Base-by-base conservation (phyloP, 352 stramenopile genomes). In the Pythium volutum region DNA sequence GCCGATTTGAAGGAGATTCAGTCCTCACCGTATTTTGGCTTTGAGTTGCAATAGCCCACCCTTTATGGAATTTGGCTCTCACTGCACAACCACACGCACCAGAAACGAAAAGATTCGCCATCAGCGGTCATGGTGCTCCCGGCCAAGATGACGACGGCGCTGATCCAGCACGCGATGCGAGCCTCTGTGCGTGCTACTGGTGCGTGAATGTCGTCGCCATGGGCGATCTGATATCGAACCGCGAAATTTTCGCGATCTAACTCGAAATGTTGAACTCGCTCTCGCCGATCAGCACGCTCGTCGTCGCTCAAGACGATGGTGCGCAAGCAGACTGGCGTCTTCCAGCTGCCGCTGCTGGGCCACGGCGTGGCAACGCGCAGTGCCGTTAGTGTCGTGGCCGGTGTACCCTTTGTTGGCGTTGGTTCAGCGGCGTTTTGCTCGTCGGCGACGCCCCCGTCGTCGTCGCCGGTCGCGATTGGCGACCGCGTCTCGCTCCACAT, bases 401-500 rank as follows among this genome's bases (percentile, higher is more conserved):
- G 54, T 16, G 41, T 62, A 11, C 49, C 54, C 7, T 26, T 64
- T 18, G 50, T 52, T 31, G 49, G 48, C 22, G 34, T 60, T 20
- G 47, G 65, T 23, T 68, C 59, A 7, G 43, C 55, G 11, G 52
- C 54, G 34, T 72, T 74, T 53, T 74, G 45, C 51, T 74, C 71
- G 23, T 49, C 56, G 10, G 59, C 42, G n/a, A 56, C 60, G 27
- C 50, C 62, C 20, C 52, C 23, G 61, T 66, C 55, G 16, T 66
- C 55, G 16, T 41, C 52, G 11, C 58, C 64, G 0, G 62, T 91
- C 16, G 69, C 64, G 12, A 38, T 87, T 34, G 85, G 85, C 22
- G 85, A 95, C 66, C 80, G 84, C 58, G 83, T 95, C 56, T 73
- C 68, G 26, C 55, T 95, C 20, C 68, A 84, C 55, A 88, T 92